These are phyloP conservation scores for Caryopteris hybrid DNA, from an alignment of 305 asterid genomes.

Conservation along the genomic window DNA sequence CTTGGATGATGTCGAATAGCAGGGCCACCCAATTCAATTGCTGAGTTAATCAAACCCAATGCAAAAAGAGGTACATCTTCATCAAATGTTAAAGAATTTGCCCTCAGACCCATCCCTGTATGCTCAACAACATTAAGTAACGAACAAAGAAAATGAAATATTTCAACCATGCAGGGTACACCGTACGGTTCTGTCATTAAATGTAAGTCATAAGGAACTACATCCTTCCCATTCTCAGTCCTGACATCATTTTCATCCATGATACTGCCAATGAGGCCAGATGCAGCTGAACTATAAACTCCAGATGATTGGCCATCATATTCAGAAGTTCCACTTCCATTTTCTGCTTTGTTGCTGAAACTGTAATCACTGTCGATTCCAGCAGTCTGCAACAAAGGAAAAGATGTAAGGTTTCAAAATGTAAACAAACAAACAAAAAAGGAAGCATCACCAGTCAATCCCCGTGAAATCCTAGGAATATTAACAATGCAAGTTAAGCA, in stretches of 20 bases:
- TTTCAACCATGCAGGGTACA: constrained; percentile 95
- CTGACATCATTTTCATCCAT: constrained; percentile 55
- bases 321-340: constrained; percentile 61
- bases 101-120: constrained; percentile 68
- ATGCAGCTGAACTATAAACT: constrained; percentile 41
- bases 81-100: constrained; percentile 82
- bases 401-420: constrained; percentile 19
- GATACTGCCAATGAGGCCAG: constrained; percentile 42
- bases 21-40: constrained; percentile 87
- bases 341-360: constrained; percentile 56
- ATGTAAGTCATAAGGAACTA: constrained; percentile 74
- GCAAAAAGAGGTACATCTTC: constrained; percentile 95
- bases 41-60: constrained; percentile 87
- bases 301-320: constrained; percentile 63
- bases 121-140: constrained; percentile 84
- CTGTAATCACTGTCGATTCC: constrained; percentile 51
- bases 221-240: constrained; percentile 70
- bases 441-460: constrained; percentile 14
- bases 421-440: constrained; percentile 21
- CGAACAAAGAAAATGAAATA: constrained; percentile 90
- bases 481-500: constrained; percentile 15
- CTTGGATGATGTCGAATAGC: constrained; percentile 77
- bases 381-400: constrained; percentile 40
- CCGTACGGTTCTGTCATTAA: constrained; percentile 93
- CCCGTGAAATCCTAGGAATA: constrained; percentile 8